Evolutionary conservation across 768 basidiomycete species (phyloP), one percentile per base, ranked within the genome.

Genomic region (Phanerodontia chrysosporium): DNA sequence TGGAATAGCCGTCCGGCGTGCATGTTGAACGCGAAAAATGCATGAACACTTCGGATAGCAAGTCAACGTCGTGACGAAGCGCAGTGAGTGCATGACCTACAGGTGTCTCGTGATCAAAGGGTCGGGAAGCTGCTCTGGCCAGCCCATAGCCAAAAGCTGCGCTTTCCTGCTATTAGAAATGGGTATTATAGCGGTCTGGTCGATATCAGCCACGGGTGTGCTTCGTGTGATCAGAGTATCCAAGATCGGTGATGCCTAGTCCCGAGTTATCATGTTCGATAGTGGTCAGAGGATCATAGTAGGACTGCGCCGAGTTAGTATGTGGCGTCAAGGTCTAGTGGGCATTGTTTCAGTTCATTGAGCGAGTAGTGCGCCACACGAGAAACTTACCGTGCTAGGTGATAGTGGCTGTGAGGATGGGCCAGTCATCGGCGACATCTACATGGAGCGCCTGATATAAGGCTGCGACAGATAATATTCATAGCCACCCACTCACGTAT

Each of bases 21-120:
- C 13, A 90, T 90, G 49, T 90, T 86, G 65, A 84, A 87, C 12
- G 79, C 76, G 70, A 94, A 94, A 73, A 93, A 95, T 2, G 83
- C 83, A 32, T 92, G 88, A 54, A 91, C 82, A 46, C 87, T 89
- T n/a, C 58, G 32, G 45, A 30, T 52, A 25, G 14, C 18, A 25
- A 21, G n/a, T 45, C 22, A 46, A 42, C 45, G 32, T 35, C 32
- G 14, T 7, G 32, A 42, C 8, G 39, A 7, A 28, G 25, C 25
- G 24, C 5, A 28, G 10, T 10, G 25, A 28, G 25, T 18, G 16
- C 9, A 29, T 25, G 48, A 45, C 84, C 65, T 62, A 87, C 87
- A 91, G 70, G 66, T 90, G 87, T 44, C 80, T 79, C 12, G 90
- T 72, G 35, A 89, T 71, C 28, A 82, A 80, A 7, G 83, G 81